Evolutionary conservation across 306 rosid genomes (phyloP).

Genomic region (Glycine latifolia): DNA sequence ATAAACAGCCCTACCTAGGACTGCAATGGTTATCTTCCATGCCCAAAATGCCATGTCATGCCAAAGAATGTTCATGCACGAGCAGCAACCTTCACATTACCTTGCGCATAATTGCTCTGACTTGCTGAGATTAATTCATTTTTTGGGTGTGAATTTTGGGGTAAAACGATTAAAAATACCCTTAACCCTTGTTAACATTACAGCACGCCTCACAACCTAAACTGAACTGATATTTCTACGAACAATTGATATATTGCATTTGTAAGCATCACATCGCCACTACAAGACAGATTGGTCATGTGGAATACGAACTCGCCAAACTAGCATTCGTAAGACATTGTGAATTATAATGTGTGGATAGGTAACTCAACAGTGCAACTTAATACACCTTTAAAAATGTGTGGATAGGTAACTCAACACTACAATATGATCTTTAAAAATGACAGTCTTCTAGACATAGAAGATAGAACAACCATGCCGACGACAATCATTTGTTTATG

Average conservation of each 20-base stretch:
- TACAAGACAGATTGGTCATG: neutral
- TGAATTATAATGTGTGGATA: neutral
- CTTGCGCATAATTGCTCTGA: neutral
- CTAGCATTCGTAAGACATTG: constrained; percentile 7
- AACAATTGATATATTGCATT: neutral
- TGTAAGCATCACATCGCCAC: neutral
- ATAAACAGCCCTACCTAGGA: neutral
- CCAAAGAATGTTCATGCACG: neutral
- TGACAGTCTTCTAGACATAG: too few relatives aligned
- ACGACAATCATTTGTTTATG: constrained; percentile 31
- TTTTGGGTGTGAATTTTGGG: too few relatives aligned
- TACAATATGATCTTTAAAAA: constrained; percentile 8
- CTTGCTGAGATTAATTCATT: neutral
- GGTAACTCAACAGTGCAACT: constrained; percentile 25
- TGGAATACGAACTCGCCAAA: constrained; percentile 2
- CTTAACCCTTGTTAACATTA: too few relatives aligned
- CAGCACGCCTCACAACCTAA: neutral
- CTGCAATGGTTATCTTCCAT: neutral
- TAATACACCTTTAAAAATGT: too few relatives aligned
- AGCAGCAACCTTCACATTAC: neutral
- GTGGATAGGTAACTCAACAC: neutral
- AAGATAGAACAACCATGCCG: neutral
- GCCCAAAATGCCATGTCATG: neutral
- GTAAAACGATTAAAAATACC: too few relatives aligned
- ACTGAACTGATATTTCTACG: neutral